Conservation (phyloP, 2,329 filamentous ascomycete species). For the Gnomoniopsis sp. region DNA sequence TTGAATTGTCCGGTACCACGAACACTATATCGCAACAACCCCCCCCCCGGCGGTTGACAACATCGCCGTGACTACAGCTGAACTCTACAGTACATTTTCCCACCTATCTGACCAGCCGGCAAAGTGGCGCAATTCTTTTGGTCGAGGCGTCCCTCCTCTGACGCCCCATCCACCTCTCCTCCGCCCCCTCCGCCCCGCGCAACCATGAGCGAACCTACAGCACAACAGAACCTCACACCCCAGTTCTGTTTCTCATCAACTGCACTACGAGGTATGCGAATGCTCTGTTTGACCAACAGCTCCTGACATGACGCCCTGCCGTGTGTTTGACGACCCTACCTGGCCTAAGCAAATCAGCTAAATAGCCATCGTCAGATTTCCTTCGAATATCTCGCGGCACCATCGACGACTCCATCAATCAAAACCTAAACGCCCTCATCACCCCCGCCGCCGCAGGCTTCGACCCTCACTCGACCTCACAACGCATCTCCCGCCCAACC, state of each 20-base stretch:
- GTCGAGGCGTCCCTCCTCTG: conserved; percentile 37
- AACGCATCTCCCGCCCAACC: conserved; percentile 50
- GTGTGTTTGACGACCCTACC: not conserved
- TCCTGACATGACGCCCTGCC: not conserved
- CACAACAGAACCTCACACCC: conserved; percentile 57
- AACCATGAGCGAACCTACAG: conserved; percentile 45
- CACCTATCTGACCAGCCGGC: conserved; percentile 16
- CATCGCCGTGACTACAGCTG: not conserved
- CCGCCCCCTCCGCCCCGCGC: conserved; percentile 19
- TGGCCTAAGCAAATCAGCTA: not conserved
- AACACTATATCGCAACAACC: too few relatives aligned
- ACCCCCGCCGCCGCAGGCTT: conserved; percentile 72
- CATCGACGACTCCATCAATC: conserved; percentile 89
- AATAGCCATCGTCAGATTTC: conserved; percentile 64
- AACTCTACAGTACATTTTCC: not conserved
- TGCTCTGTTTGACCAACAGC: too few relatives aligned
- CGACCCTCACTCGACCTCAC: conserved; percentile 73
- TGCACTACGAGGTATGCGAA: conserved; percentile 59
- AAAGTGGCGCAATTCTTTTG: conserved; percentile 50
- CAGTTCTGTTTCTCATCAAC: conserved; percentile 76
- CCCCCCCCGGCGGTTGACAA: not conserved
- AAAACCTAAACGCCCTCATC: conserved; percentile 86
- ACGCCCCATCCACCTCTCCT: conserved; percentile 29
- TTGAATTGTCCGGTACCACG: too few relatives aligned
- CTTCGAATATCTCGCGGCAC: conserved; percentile 78